Base-by-base conservation (phyloP, 2,329 filamentous ascomycete genomes). In the Camptophora hylomeconis region DNA sequence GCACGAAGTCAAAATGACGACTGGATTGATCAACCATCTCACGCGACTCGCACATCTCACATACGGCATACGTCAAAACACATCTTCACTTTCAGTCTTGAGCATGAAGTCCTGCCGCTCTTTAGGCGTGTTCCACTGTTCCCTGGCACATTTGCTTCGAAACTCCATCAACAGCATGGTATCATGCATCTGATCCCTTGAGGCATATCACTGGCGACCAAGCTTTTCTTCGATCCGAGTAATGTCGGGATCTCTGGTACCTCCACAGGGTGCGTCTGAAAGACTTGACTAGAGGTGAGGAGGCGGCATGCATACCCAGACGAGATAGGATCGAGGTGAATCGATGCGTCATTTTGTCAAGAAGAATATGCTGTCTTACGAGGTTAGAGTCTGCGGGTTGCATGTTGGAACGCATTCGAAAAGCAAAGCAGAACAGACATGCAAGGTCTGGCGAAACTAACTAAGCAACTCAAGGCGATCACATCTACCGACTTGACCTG, bases 341-440 rank as follows among this genome's bases (percentile, higher is more conserved):
- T 20, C 31, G 40, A 33, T 48, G 45, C 16, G 28, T 35, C 9
- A 26, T 31, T 9, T 22, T 24, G 26, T 35, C 33, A 7, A 17
- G 26, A 5, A 32, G n/a, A 8, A n/a, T n/a, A n/a, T 27, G 24
- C 20, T 30, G 32, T 11, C 31, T 31, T 31, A 37, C 37, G 21
- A 38, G 30, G 14, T 35, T 29, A 24, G 26, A 30, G 20, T 39
- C 33, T 17, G 24, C 26, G 20, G 24, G 43, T 34, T 13, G 46
- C 35, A 27, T 49, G 42, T 13, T 31, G 31, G 21, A 39, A 36
- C 46, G 48, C 47, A 20, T 48, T 42, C 15, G 42, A 46, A 11
- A 40, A 41, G 28, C 46, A 47, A 47, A 43, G 26, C 33, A 49
- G 21, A 48, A 46, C 32, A 49, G 44, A 31, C 46, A 46, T 3